A percentile compares a stretch with the other conserved stretches of the same genome.
Conservation (phyloP, 2,329 filamentous ascomycete species). For the Teratosphaeria zuluensis region DNA sequence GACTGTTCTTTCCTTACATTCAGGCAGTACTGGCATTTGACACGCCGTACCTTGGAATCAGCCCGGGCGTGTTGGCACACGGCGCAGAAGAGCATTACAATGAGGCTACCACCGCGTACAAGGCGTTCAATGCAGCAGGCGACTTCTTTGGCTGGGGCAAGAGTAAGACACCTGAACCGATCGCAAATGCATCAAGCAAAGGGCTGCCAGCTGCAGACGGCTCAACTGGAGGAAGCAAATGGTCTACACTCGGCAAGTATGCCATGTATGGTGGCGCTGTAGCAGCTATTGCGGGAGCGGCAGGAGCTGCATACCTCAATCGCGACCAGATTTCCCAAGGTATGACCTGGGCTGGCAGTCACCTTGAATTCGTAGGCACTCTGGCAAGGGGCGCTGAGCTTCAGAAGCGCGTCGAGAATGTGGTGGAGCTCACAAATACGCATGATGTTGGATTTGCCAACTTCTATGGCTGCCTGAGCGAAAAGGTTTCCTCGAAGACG, state of each 20-base stretch:
- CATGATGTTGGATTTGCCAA: conserved; percentile 71
- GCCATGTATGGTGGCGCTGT: conserved; percentile 77
- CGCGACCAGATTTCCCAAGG: conserved; percentile 69
- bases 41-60: conserved; percentile 79
- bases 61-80: conserved; percentile 73
- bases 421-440: conserved; percentile 56
- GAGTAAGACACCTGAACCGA: conserved; percentile 10
- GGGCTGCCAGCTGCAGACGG: conserved; percentile 20
- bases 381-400: conserved; percentile 77
- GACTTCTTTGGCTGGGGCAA: conserved; percentile 44
- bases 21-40: conserved; percentile 88
- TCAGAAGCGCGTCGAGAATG: conserved; percentile 57
- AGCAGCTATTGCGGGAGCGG: conserved; percentile 71
- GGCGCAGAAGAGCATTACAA: conserved; percentile 80
- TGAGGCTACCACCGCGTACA: conserved; percentile 59
- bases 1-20: conserved; percentile 35
- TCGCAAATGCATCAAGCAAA: conserved; percentile 18
- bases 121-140: conserved; percentile 55
- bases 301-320: conserved; percentile 77
- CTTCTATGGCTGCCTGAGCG: conserved; percentile 75
- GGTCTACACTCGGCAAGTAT: conserved; percentile 63
- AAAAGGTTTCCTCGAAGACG: conserved; percentile 43
- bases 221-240: conserved; percentile 10
- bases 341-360: conserved; percentile 73
- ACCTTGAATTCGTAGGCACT: conserved; percentile 88